These are phyloP conservation scores for Xylaria intraflava DNA, from an alignment of 495 filamentous ascomycete species.

Conservation along the genomic window DNA sequence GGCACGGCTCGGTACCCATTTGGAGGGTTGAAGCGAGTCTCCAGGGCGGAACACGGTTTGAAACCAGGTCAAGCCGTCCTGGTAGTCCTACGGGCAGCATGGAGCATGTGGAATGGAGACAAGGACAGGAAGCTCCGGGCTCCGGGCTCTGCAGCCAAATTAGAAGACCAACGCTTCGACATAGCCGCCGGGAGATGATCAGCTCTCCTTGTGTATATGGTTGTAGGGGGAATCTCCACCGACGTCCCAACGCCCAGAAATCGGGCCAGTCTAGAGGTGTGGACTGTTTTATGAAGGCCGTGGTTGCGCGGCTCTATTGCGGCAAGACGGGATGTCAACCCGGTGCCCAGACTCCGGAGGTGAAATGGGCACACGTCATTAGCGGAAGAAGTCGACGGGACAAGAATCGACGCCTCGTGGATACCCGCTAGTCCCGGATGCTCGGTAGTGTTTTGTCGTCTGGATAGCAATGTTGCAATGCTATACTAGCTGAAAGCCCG, in stretches of 20 bases:
- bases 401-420: background rate
- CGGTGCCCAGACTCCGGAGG: background rate
- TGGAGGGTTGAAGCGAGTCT: background rate
- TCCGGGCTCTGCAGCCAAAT: slow-evolving; percentile 12
- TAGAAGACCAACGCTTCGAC: background rate
- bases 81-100: background rate
- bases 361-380: background rate
- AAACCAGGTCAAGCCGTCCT: background rate
- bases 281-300: background rate
- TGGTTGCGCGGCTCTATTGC: background rate
- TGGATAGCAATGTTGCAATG: no score
- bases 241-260: background rate
- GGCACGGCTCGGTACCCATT: background rate
- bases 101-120: background rate
- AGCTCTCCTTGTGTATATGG: background rate
- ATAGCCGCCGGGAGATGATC: background rate
- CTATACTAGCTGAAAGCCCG: no score
- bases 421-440: background rate
- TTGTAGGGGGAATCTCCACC: slow-evolving; percentile 20
- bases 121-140: slow-evolving; percentile 1
- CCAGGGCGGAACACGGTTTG: background rate
- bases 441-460: background rate
- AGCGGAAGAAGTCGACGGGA: background rate
- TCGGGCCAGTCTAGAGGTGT: slow-evolving; percentile 2
- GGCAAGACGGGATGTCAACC: slow-evolving; percentile 6